phyloP scores from a whole-genome alignment of 1,139 yeast species.

The Hyphopichia buzzinii region DNA sequence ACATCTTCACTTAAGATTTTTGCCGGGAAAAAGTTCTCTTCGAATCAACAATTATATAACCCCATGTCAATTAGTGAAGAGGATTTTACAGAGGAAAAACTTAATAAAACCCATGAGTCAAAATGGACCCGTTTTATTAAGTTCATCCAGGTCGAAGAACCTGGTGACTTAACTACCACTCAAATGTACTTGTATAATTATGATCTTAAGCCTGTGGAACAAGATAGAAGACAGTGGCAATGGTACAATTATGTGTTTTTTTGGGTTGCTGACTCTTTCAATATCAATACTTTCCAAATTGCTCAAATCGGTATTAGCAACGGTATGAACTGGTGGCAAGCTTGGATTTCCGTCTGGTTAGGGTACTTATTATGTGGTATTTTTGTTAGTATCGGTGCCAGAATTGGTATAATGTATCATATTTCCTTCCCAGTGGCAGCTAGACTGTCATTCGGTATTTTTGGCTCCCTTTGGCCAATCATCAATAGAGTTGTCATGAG shows the following conservation, averaged over 20 bases:
- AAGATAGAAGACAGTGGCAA: constrained; percentile 66
- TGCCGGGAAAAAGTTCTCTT: no score
- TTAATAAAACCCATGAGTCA: constrained; percentile 1
- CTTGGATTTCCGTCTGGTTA: constrained; percentile 82
- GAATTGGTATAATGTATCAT: constrained; percentile 74
- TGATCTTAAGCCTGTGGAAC: constrained; percentile 77
- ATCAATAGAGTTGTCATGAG: constrained; percentile 81
- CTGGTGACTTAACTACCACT: constrained; percentile 35
- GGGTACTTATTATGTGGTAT: constrained; percentile 62
- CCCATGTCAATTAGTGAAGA: constrained; percentile 1
- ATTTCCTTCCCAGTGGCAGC: constrained; percentile 76
- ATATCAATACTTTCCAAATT: constrained; percentile 87
- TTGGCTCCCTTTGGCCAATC: constrained; percentile 79
- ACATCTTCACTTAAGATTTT: no score
- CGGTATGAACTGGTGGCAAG: constrained; percentile 86
- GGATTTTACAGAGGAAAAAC: constrained; percentile 4
- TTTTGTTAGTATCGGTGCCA: constrained; percentile 61
- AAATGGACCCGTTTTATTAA: constrained; percentile 14
- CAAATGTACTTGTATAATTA: constrained; percentile 66
- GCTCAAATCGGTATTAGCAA: constrained; percentile 73
- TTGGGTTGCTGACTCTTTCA: constrained; percentile 87
- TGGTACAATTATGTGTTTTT: constrained; percentile 78
- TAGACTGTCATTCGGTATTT: constrained; percentile 73
- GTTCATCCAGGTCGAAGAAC: constrained; percentile 23
- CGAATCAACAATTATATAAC: no score